Conservation (phyloP, 2,329 filamentous ascomycete species). For the Penicillium sp. region DNA sequence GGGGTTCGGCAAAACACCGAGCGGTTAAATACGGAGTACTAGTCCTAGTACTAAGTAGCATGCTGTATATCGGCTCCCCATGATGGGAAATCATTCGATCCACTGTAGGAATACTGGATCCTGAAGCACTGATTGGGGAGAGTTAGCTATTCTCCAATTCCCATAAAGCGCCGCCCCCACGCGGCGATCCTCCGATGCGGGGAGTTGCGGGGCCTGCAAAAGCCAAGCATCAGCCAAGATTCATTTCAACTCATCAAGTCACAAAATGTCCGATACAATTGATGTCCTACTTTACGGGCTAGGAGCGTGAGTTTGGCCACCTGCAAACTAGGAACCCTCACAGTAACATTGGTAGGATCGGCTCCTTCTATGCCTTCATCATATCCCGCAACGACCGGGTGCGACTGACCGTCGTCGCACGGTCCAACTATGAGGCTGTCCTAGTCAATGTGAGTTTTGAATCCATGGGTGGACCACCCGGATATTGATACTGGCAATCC, state of each 20-base stretch:
- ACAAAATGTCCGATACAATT: constrained; percentile 30
- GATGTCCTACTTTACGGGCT: constrained; percentile 53
- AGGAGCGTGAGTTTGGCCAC: constrained; percentile 48
- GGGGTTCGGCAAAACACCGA: constrained; percentile 17
- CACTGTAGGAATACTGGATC: background rate
- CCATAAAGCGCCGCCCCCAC: constrained; percentile 5
- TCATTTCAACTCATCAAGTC: background rate
- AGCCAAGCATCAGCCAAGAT: background rate
- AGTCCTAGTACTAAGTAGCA: no score
- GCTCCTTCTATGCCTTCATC: constrained; percentile 57
- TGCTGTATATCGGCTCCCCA: constrained; percentile 7
- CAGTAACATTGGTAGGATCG: constrained; percentile 44
- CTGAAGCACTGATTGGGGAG: background rate
- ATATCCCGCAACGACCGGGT: constrained; percentile 43
- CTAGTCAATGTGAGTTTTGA: constrained; percentile 34
- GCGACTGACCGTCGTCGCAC: constrained; percentile 43
- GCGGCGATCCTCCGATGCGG: constrained; percentile 4
- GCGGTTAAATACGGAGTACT: no score
- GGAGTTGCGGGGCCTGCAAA: background rate
- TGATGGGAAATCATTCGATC: background rate
- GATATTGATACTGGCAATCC: background rate
- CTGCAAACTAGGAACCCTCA: background rate
- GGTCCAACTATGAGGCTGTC: constrained; percentile 47
- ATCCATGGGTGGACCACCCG: fast-evolving
- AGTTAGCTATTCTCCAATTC: no score